These are phyloP conservation scores for Lyophyllum semitale DNA, from an alignment of 768 basidiomycete genomes.

Conservation along the genomic window DNA sequence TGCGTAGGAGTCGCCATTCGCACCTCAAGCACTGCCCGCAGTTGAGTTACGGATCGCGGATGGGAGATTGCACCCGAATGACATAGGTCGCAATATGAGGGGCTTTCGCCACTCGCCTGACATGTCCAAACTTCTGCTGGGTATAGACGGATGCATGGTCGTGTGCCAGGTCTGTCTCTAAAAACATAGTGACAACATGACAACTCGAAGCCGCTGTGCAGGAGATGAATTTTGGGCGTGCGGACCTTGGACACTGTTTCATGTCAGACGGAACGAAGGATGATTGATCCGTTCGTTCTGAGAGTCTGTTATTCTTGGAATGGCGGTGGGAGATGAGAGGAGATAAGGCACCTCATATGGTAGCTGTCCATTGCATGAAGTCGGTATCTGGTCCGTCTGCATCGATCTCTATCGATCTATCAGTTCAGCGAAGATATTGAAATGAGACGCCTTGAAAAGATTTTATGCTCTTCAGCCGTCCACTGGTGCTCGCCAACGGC, in stretches of 20 bases:
- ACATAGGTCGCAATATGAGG: background rate
- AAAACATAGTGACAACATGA: slow-evolving; percentile 5
- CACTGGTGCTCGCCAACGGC: too few species aligned
- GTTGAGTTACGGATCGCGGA: too few species aligned
- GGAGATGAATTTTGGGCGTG: background rate
- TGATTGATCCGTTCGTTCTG: slow-evolving; percentile 1
- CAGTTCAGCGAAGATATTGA: background rate
- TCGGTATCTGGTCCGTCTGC: background rate
- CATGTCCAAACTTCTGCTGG: background rate
- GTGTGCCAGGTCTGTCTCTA: slow-evolving; percentile 10
- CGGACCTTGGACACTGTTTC: slow-evolving; percentile 18
- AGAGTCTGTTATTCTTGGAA: slow-evolving; percentile 1
- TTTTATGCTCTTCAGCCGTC: background rate
- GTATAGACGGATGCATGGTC: slow-evolving; percentile 1
- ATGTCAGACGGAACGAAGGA: background rate
- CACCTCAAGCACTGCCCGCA: background rate
- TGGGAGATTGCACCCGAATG: background rate
- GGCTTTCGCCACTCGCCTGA: slow-evolving; percentile 5
- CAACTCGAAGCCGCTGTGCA: background rate
- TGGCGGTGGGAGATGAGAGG: background rate
- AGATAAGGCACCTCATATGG: slow-evolving; percentile 5
- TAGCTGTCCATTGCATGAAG: background rate
- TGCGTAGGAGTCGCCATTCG: background rate
- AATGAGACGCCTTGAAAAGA: background rate
- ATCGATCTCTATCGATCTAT: background rate